phyloP scores from a whole-genome alignment of 805 yeast genomes.

The Yarrowia deformans region DNA sequence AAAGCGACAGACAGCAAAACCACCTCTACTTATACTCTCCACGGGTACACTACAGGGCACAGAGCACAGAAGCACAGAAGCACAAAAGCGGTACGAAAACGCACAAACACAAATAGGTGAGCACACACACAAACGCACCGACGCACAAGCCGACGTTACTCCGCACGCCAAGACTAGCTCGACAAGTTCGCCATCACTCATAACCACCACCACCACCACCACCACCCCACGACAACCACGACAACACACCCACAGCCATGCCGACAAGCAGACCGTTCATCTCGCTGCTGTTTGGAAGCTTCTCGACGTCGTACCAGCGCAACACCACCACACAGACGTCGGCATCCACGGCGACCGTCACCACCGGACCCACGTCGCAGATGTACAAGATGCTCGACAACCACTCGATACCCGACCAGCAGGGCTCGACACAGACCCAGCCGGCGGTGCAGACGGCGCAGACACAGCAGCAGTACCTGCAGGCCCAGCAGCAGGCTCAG shows the following conservation, averaged over 20 bases:
- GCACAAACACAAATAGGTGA: not conserved
- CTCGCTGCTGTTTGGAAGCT: slow-evolving; percentile 34
- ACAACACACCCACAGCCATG: not conserved
- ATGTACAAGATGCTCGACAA: slow-evolving; percentile 36
- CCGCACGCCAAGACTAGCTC: slow-evolving; percentile 7
- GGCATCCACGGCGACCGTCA: slow-evolving; percentile 20
- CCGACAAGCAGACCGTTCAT: slow-evolving; percentile 35
- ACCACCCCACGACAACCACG: not conserved
- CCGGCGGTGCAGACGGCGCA: not conserved
- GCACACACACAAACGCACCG: too few species aligned
- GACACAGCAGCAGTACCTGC: not conserved
- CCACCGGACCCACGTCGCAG: slow-evolving; percentile 23
- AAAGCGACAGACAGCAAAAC: too few species aligned
- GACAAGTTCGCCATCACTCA: too few species aligned
- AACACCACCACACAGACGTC: slow-evolving; percentile 29
- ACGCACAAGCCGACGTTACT: not conserved
- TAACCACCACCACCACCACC: not conserved
- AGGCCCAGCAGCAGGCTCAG: not conserved
- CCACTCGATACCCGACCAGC: slow-evolving; percentile 25
- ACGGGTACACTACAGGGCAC: too few species aligned
- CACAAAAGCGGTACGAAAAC: not conserved
- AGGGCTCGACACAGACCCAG: slow-evolving; percentile 12
- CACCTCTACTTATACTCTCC: too few species aligned
- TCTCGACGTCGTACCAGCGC: slow-evolving; percentile 36
- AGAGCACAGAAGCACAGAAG: too few species aligned